These are phyloP conservation scores for Gliomastix tumulicola DNA, from an alignment of 2,329 filamentous ascomycete species.

Conservation along the genomic window DNA sequence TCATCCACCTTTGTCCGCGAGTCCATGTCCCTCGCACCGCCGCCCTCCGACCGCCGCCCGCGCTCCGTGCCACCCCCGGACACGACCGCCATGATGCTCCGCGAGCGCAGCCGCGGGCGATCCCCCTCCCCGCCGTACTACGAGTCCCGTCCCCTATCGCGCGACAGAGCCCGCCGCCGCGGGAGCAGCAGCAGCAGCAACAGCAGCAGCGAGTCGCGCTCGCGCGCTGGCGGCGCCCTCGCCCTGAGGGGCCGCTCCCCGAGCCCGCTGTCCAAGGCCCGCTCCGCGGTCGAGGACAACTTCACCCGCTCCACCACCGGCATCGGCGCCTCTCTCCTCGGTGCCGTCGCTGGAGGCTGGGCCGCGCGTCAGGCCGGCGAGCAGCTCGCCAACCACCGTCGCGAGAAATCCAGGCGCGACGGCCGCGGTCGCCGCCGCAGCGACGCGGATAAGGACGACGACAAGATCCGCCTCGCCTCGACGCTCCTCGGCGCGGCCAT, in stretches of 20 bases:
- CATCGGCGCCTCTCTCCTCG: slow-evolving; percentile 43
- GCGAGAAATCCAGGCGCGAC: slow-evolving; percentile 8
- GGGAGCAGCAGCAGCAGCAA: slow-evolving; percentile 16
- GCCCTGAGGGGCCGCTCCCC: slow-evolving; percentile 6
- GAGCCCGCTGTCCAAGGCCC: slow-evolving; percentile 31
- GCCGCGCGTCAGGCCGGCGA: slow-evolving; percentile 42
- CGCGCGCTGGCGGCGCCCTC: slow-evolving; percentile 2
- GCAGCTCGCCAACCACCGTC: slow-evolving; percentile 23
- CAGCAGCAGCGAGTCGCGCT: slow-evolving; percentile 12
- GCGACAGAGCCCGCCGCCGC: slow-evolving; percentile 5
- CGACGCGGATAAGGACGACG: slow-evolving; percentile 14
- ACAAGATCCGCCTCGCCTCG: slow-evolving; percentile 29
- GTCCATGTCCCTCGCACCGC: slow-evolving; percentile 18
- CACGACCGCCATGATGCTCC: slow-evolving; percentile 15
- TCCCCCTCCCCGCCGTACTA: slow-evolving; percentile 8
- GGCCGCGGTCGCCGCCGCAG: slow-evolving; percentile 13
- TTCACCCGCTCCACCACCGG: slow-evolving; percentile 42
- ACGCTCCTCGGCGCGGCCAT: slow-evolving; percentile 48
- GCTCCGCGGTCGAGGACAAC: slow-evolving; percentile 32
- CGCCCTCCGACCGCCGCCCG: slow-evolving; percentile 15
- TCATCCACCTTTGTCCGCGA: slow-evolving; percentile 17
- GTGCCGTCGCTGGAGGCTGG: slow-evolving; percentile 46
- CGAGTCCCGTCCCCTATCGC: slow-evolving; percentile 3
- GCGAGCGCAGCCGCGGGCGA: slow-evolving; percentile 12
- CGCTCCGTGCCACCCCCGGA: slow-evolving; percentile 23